Evolutionary conservation across 805 yeast species (phyloP), one percentile per base, ranked within the genome.

Genomic region (Candida sanyiensis): DNA sequence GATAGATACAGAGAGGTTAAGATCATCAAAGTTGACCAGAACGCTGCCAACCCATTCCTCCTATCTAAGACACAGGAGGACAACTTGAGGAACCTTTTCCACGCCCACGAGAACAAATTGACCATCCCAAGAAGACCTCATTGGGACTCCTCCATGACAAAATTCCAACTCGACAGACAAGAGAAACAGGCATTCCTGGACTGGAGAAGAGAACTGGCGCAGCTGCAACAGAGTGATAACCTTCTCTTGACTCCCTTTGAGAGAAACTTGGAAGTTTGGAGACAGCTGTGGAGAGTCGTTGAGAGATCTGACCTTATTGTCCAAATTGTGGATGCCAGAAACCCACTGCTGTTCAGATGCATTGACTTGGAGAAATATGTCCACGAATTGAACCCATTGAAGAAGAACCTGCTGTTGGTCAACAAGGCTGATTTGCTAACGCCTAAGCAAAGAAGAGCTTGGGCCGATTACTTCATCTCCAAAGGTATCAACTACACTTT

Each of bases 301-400:
- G 98, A 93, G 62, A 77, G 97, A 57, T 85, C 93, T 18, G 96
- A 90, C 61, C 70, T 93, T 52, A 77, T 93, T 28, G 97, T 93
- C 6, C 98, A 93, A 60, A 93, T 93, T 66, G 97, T 93, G 21
- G 98, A 93, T 66, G 97, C 97, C 10, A 75, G 98, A 63, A 88
- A 86, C 57, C 98, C 98, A 5, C 64, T 89, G 42, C 69, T 87
- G 44, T 93, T 87, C 67, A 74, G 97, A 58, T 88, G 96, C 2
- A 75, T 75, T 19, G 97, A 93, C 64, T 71, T 86, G 56, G 97
- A 85, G 48, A 70, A 63, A 18, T 93, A 93, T 56, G 97, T 88
- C 16, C 67, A 72, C 39, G 95, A 85, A 47, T 57, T 86, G 32
- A 80, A 82, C 48, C 75, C 78, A n/a, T 63, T 75, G 35, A 93